Conservation (phyloP, 495 filamentous ascomycete species). For the Penicillium parvum region DNA sequence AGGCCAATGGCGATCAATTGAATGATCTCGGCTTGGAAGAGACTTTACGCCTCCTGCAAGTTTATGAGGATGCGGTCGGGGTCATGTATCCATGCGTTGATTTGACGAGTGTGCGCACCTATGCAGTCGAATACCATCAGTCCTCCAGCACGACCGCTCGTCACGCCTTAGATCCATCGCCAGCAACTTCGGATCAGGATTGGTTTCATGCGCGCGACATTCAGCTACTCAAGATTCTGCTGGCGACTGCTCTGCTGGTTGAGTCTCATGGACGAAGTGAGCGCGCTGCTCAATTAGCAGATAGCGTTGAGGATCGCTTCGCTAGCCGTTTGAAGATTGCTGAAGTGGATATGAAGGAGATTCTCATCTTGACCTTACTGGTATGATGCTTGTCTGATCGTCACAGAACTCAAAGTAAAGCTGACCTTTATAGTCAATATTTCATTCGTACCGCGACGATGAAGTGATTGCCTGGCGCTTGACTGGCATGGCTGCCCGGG, state of each 20-base stretch:
- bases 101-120: constrained; percentile 55
- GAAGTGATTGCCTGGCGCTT: constrained; percentile 75
- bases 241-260: constrained; percentile 65
- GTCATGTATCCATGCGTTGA: constrained; percentile 80
- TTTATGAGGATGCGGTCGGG: constrained; percentile 76
- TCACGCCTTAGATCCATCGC: constrained; percentile 52
- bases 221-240: constrained; percentile 68
- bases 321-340: constrained; percentile 61
- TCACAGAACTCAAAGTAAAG: neutral
- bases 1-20: constrained; percentile 15
- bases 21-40: constrained; percentile 48
- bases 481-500: constrained; percentile 65
- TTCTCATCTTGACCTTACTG: constrained; percentile 66
- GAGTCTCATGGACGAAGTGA: constrained; percentile 74
- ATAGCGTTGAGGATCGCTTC: constrained; percentile 62
- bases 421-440: constrained; percentile 56
- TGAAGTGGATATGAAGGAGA: constrained; percentile 59
- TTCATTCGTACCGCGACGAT: constrained; percentile 75
- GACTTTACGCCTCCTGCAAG: constrained; percentile 59
- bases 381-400: constrained; percentile 47
- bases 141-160: constrained; percentile 18
- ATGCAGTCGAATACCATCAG: constrained; percentile 49
- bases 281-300: constrained; percentile 63
- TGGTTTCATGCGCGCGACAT: constrained; percentile 64
- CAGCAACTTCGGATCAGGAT: constrained; percentile 41